A percentile compares a stretch with the other conserved stretches of the same genome.
These are phyloP conservation scores for Solanum etuberosum DNA, from an alignment of 257 asterid species.

Conservation along the genomic window DNA sequence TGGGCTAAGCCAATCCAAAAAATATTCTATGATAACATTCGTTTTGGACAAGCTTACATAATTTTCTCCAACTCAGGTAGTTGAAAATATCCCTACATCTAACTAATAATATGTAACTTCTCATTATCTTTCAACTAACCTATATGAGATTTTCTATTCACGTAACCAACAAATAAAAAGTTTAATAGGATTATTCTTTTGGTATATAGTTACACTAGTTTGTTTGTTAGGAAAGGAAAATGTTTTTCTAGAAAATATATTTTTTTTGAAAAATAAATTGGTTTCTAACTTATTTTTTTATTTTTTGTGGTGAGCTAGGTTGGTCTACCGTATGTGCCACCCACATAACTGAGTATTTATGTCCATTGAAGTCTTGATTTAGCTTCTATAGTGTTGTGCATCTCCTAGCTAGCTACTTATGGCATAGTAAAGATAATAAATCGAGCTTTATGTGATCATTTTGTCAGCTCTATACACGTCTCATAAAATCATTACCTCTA, in stretches of 20 bases:
- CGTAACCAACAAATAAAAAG: neutral
- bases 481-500: neutral
- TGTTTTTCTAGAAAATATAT: too few relatives aligned
- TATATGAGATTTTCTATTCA: neutral
- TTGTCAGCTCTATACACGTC: neutral
- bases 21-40: neutral
- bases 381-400: neutral
- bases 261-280: too few relatives aligned
- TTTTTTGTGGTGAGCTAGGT: too few relatives aligned
- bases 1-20: neutral
- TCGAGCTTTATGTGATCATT: too few relatives aligned
- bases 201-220: too few relatives aligned
- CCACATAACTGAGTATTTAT: neutral
- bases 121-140: neutral
- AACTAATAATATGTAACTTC: neutral
- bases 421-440: too few relatives aligned
- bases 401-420: too few relatives aligned
- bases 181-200: neutral
- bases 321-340: neutral
- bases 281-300: too few relatives aligned
- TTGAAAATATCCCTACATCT: neutral
- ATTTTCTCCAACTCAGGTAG: neutral
- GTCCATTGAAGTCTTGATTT: neutral
- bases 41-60: neutral
- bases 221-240: too few relatives aligned